Evolutionary conservation across 2,329 filamentous ascomycete genomes (phyloP), one percentile per base, ranked within the genome.

Genomic region (Tolypocladium album): DNA sequence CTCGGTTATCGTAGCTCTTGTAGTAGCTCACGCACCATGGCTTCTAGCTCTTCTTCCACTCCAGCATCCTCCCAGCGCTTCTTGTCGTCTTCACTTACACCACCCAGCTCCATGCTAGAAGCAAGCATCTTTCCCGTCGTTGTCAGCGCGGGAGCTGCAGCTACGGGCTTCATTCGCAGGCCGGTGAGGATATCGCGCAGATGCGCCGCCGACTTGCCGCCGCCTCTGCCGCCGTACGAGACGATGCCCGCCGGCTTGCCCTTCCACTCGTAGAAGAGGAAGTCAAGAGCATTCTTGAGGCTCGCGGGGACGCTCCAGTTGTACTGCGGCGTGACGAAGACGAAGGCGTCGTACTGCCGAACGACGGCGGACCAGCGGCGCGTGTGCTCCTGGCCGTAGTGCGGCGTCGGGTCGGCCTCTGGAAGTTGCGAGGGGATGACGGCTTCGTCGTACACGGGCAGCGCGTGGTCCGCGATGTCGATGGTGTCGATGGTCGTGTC

Each of bases 271-370:
- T 85, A 71, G 64, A 76, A 79, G 0, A 87, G 74, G 65, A 83
- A 86, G 67, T 87, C 84, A 59, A 87, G 76, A 7, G 84, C 83
- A 66, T 86, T 87, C 73, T 87, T 87, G 56, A 82, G 70, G 8
- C 73, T 76, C 0, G 78, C 82, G 0, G 83, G 73, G 7, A 84
- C 70, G 31, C 80, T 77, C 67, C 72, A 79, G 72, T 87, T 86
- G 67, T 86, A 86, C 68, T 82, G 77, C 1, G 79, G 76, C n/a
- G 77, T 74, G 52, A 82, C 75, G 56, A 82, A 70, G 40, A 83
- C 67, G 67, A 79, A 82, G 20, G 67, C 79, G 56, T 78, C 75
- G 68, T 78, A 73, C 34, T 69, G 68, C n/a, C 67, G 63, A 45
- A 82, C 78, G 61, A 74, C 73, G 5, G 65, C 66, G 39, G 71